Conservation (phyloP, 352 stramenopile genomes). For the Pythium dissimile region DNA sequence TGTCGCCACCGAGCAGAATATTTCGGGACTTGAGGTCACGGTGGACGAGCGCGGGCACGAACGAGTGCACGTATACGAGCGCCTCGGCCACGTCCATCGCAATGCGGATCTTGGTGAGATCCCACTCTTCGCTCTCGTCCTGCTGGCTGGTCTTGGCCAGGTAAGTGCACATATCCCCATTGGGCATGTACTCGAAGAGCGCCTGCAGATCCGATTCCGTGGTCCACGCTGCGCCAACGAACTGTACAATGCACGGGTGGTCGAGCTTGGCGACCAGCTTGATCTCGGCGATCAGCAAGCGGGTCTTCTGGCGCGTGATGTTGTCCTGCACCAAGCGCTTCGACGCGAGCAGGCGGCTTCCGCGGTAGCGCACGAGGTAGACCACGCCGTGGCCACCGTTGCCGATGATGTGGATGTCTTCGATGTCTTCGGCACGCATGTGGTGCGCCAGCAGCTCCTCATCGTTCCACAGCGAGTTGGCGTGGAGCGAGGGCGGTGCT, state of each 20-base stretch:
- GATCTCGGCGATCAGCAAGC: slow-evolving; percentile 30
- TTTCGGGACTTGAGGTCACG: slow-evolving; percentile 40
- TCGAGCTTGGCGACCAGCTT: slow-evolving; percentile 30
- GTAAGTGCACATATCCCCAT: slow-evolving; percentile 8
- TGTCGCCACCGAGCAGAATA: slow-evolving; percentile 29
- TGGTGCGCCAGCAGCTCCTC: slow-evolving; percentile 7
- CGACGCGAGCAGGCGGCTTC: slow-evolving; percentile 4
- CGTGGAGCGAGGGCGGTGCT: background rate
- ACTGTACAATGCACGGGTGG: slow-evolving; percentile 34
- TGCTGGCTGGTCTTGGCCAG: slow-evolving; percentile 15
- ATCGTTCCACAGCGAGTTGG: slow-evolving; percentile 11
- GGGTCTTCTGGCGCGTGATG: slow-evolving; percentile 11
- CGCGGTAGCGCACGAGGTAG: slow-evolving; percentile 7
- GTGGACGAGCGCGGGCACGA: slow-evolving; percentile 40
- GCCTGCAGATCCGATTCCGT: slow-evolving; percentile 14
- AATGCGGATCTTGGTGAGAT: slow-evolving; percentile 40
- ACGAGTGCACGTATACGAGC: slow-evolving; percentile 79
- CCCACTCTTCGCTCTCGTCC: slow-evolving; percentile 16
- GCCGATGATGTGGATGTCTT: slow-evolving; percentile 7
- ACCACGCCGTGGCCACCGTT: slow-evolving; percentile 6
- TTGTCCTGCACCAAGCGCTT: slow-evolving; percentile 8
- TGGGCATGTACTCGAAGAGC: slow-evolving; percentile 10
- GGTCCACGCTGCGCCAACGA: slow-evolving; percentile 30
- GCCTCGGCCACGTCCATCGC: slow-evolving; percentile 77
- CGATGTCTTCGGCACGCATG: slow-evolving; percentile 5